Evolutionary conservation across 768 basidiomycete genomes (phyloP).

Genomic region (Russula sp.): DNA sequence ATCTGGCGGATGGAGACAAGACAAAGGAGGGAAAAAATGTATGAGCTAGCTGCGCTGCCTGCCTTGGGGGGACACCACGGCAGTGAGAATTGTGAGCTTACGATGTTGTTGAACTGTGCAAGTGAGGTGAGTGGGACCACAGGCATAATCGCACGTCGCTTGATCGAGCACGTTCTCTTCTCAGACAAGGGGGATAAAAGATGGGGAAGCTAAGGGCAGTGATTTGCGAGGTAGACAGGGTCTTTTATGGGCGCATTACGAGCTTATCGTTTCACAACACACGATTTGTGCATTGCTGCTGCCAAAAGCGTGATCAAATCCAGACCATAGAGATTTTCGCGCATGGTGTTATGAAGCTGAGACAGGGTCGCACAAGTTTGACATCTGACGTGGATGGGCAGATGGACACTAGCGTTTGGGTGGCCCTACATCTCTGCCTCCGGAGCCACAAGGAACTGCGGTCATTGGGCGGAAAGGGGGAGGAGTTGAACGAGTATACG

Average conservation of each 20-base stretch:
- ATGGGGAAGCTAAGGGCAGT: background rate
- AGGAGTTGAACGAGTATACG: background rate
- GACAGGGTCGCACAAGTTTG: background rate
- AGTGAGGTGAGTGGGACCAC: constrained; percentile 13
- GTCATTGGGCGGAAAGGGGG: background rate
- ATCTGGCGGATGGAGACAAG: background rate
- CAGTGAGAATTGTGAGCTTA: background rate
- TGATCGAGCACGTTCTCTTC: background rate
- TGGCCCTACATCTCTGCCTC: background rate
- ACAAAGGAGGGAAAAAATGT: background rate
- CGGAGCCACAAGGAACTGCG: constrained; percentile 6
- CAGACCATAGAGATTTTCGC: background rate
- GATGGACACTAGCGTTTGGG: background rate
- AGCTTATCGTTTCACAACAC: background rate
- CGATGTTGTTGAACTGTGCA: constrained; percentile 9
- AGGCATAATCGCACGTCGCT: constrained; percentile 2
- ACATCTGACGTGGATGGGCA: constrained; percentile 2
- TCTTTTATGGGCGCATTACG: constrained; percentile 1
- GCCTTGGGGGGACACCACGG: background rate
- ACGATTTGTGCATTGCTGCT: background rate
- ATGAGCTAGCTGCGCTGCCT: background rate
- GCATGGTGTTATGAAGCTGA: background rate
- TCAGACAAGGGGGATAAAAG: too few species aligned
- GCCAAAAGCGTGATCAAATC: constrained; percentile 1
- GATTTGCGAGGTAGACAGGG: background rate